Conservation (phyloP, 495 filamentous ascomycete genomes). For the Podospora anserina region DNA sequence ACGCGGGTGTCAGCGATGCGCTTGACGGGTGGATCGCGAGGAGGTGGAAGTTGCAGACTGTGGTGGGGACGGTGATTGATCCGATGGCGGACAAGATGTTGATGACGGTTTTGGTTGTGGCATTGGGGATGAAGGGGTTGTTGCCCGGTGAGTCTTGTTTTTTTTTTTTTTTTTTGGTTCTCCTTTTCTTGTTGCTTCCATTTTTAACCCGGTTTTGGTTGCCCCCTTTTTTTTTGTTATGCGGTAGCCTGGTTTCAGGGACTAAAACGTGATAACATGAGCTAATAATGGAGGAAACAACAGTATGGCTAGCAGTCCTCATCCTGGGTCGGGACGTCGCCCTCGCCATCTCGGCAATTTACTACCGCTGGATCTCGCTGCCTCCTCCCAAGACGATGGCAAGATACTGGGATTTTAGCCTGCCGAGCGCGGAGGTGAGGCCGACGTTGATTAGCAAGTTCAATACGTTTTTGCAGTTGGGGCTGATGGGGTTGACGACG, state of each 20-base stretch:
- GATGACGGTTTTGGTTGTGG: slow-evolving; percentile 88
- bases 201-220: no score
- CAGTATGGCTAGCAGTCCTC: slow-evolving; percentile 76
- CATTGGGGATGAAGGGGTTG: slow-evolving; percentile 73
- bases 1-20: slow-evolving; percentile 87
- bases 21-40: slow-evolving; percentile 92
- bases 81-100: slow-evolving; percentile 94
- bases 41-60: slow-evolving; percentile 80
- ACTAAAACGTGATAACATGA: no score
- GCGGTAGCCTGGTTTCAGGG: no score
- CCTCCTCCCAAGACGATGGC: slow-evolving; percentile 87
- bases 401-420: slow-evolving; percentile 96
- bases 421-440: slow-evolving; percentile 88
- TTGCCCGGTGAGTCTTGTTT: slow-evolving; percentile 62
- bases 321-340: slow-evolving; percentile 87
- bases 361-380: slow-evolving; percentile 90
- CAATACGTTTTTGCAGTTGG: slow-evolving; percentile 78
- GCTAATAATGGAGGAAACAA: neutral
- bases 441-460: slow-evolving; percentile 89
- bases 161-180: neutral
- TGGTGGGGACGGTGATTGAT: slow-evolving; percentile 94
- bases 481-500: slow-evolving; percentile 73
- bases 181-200: no score
- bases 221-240: neutral
- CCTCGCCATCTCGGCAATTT: slow-evolving; percentile 85